These are phyloP conservation scores for Dimargaris cristalligena DNA, from an alignment of 192 early-diverging fungal genomes.

Conservation along the genomic window DNA sequence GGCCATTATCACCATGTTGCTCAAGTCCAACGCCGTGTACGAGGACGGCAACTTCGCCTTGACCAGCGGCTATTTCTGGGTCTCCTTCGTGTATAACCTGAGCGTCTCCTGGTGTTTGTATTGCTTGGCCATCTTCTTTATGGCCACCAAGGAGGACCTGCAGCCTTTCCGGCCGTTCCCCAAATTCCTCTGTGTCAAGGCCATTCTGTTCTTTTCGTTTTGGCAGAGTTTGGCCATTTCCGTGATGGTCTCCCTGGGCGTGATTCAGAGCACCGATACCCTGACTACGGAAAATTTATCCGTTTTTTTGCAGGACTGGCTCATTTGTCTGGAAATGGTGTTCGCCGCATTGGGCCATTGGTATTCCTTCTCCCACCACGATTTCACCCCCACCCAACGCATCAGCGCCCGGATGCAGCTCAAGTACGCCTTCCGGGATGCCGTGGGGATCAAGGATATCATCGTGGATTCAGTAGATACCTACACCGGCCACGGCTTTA, in stretches of 20 bases:
- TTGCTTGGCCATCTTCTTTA: constrained; percentile 76
- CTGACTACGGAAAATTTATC: constrained; percentile 47
- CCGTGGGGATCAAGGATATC: constrained; percentile 69
- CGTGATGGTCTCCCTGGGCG: constrained; percentile 53
- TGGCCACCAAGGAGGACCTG: constrained; percentile 57
- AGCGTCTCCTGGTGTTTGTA: constrained; percentile 75
- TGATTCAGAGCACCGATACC: constrained; percentile 50
- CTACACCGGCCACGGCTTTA: constrained; percentile 59
- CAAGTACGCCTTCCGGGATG: constrained; percentile 60
- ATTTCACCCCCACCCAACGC: constrained; percentile 47
- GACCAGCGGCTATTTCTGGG: constrained; percentile 58
- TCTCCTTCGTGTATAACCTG: constrained; percentile 71
- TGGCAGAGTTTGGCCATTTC: constrained; percentile 82
- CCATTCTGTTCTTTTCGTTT: constrained; percentile 85
- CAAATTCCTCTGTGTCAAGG: constrained; percentile 89
- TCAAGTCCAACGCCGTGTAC: constrained; percentile 55
- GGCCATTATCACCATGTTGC: constrained; percentile 58
- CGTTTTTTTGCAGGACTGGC: constrained; percentile 70
- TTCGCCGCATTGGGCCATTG: constrained; percentile 62
- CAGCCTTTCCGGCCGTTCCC: constrained; percentile 68
- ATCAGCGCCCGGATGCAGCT: constrained; percentile 61
- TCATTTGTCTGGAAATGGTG: constrained; percentile 86
- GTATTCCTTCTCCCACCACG: constrained; percentile 71
- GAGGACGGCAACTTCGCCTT: constrained; percentile 62
- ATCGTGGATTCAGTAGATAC: constrained; percentile 63